These are phyloP conservation scores for Coemansia sp. DNA, from an alignment of 192 early-diverging fungal species.

Conservation along the genomic window DNA sequence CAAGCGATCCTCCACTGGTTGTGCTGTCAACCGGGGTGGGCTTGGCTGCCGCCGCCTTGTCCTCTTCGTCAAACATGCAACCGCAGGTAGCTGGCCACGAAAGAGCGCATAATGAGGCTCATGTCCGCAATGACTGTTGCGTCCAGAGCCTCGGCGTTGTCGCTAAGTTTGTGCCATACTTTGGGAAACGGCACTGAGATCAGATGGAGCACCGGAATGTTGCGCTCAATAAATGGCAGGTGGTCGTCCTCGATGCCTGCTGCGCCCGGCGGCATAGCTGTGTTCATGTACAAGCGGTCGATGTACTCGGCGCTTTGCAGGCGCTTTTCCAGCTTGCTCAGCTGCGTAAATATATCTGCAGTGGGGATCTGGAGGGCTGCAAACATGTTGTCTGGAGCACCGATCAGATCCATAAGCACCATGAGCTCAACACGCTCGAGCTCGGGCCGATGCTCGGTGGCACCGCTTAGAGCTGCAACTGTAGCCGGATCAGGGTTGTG, in stretches of 20 bases:
- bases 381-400: slow-evolving; percentile 58
- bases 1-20: background rate
- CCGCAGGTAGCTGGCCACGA: slow-evolving; percentile 71
- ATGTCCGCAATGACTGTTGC: slow-evolving; percentile 67
- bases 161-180: slow-evolving; percentile 82
- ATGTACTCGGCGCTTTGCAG: slow-evolving; percentile 49
- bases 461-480: slow-evolving; percentile 22
- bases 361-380: slow-evolving; percentile 54
- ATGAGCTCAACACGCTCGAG: slow-evolving; percentile 81
- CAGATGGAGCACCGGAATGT: slow-evolving; percentile 83
- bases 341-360: slow-evolving; percentile 63
- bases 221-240: slow-evolving; percentile 74
- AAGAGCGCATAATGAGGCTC: slow-evolving; percentile 73
- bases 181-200: slow-evolving; percentile 84
- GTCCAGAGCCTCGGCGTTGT: slow-evolving; percentile 72
- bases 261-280: slow-evolving; percentile 18
- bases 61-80: slow-evolving; percentile 53
- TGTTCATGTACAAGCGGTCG: slow-evolving; percentile 42
- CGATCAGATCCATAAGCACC: slow-evolving; percentile 87
- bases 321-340: slow-evolving; percentile 69
- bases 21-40: background rate
- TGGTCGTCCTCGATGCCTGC: slow-evolving; percentile 82
- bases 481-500: slow-evolving; percentile 44
- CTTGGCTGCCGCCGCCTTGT: slow-evolving; percentile 22
- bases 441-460: slow-evolving; percentile 33